Percentiles rank a stretch among this genome's conserved stretches.
phyloP scores from a whole-genome alignment of 1,284 basidiomycete species.

The Rhodofomes roseus region DNA sequence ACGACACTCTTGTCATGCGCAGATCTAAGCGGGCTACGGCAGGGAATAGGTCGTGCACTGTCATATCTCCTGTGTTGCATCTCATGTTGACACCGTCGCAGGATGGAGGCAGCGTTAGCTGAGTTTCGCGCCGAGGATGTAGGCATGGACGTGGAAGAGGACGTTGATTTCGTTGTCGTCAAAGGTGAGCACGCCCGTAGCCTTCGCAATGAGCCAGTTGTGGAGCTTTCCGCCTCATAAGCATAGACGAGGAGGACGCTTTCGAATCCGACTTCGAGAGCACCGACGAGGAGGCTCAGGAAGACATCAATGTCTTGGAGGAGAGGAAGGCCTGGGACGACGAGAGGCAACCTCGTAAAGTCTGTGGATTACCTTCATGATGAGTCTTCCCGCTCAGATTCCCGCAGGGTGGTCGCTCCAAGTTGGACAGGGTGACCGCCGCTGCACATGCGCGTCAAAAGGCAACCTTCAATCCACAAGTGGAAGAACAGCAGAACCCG shows the following conservation, averaged over 20 bases:
- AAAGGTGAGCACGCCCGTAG: constrained; percentile 40
- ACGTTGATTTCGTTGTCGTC: constrained; percentile 62
- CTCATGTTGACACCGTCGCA: constrained; percentile 25
- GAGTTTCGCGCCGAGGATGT: constrained; percentile 60
- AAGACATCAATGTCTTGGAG: constrained; percentile 44
- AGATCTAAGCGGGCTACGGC: constrained; percentile 67
- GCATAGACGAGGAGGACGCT: constrained; percentile 69
- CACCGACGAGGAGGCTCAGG: constrained; percentile 62
- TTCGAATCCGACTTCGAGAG: constrained; percentile 81
- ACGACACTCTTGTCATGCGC: constrained; percentile 53
- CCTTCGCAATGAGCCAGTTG: not conserved
- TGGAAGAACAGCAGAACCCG: constrained; percentile 14
- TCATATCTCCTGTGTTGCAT: not conserved
- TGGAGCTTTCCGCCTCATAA: not conserved
- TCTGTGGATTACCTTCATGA: constrained; percentile 21
- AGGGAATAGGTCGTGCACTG: constrained; percentile 54
- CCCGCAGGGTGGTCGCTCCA: constrained; percentile 47
- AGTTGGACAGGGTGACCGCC: constrained; percentile 58
- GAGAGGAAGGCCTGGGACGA: constrained; percentile 60
- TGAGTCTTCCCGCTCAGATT: not conserved
- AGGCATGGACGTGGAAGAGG: constrained; percentile 61
- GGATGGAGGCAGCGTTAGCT: constrained; percentile 72
- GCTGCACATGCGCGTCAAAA: constrained; percentile 60
- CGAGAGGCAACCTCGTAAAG: constrained; percentile 56
- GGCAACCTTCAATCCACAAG: constrained; percentile 58